These are phyloP conservation scores for Nakaseomyces uthaithaninus DNA, from an alignment of 1,139 yeast genomes.

Conservation along the genomic window DNA sequence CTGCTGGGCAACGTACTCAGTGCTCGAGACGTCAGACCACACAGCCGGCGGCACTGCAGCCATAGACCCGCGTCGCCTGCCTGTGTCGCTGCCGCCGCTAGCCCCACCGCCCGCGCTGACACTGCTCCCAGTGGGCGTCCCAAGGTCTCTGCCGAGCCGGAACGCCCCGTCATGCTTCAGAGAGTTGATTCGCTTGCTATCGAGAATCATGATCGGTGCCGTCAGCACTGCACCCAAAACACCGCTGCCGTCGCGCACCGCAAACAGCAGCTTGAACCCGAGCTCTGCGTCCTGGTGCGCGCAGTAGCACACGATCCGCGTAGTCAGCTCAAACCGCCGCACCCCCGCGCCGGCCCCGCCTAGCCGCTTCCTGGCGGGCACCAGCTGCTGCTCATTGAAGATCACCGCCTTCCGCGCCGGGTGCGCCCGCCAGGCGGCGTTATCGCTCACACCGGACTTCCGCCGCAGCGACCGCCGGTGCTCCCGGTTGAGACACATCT, in stretches of 20 bases:
- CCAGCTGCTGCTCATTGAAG: conserved; percentile 82
- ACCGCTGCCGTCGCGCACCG: conserved; percentile 53
- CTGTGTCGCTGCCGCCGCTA: neutral
- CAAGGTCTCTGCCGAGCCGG: neutral
- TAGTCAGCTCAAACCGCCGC: conserved; percentile 60
- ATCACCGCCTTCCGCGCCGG: conserved; percentile 75
- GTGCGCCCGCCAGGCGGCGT: conserved; percentile 67
- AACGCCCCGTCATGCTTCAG: neutral
- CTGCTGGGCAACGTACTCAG: neutral
- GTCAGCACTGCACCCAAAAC: conserved; percentile 68
- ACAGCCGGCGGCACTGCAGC: neutral
- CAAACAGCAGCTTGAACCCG: conserved; percentile 69
- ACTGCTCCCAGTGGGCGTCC: neutral
- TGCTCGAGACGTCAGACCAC: neutral
- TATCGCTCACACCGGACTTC: conserved; percentile 60
- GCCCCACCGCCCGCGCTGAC: neutral
- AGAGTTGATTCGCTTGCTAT: conserved; percentile 32
- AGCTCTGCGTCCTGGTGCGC: conserved; percentile 82
- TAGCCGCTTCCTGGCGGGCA: conserved; percentile 35
- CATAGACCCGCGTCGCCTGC: no score
- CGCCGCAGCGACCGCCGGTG: conserved; percentile 88
- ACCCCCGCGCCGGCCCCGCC: conserved; percentile 40
- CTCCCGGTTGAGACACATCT: conserved; percentile 83
- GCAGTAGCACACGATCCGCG: conserved; percentile 90
- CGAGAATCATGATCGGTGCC: conserved; percentile 80